Base-by-base conservation (phyloP, 331 rosid genomes). In the Stylosanthes scabra region DNA sequence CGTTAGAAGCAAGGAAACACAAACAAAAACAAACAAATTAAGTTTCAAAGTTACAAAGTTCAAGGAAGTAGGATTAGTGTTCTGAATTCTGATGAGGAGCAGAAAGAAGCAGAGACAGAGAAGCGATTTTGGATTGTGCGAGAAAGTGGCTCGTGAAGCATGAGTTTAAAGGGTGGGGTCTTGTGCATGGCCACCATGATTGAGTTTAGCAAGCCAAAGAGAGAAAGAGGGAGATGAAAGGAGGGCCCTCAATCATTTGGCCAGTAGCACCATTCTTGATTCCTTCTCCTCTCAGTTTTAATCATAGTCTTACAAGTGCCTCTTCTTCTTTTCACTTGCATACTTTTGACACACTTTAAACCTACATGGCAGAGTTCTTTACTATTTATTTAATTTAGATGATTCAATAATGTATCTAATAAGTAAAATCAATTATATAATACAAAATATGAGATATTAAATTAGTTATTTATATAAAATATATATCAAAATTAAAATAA, bases 161-260 rank as follows among this genome's bases (percentile, higher is more conserved):
- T 3, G 8, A 27, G 28, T 8, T 34, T 34, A 34, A 31, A 10
- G 34, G 9, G 6, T 2, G 8, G 47, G 65, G 31, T n/a, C 44
- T 13, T 42, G 28, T 68, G 56, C 59, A 27, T 52, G 13, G 11
- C 2, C 39, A 39, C 37, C 42, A 75, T 76, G n/a, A 76, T 70
- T 81, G 74, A 51, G 74, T 81, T 74, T 79, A 63, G 88, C 83
- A 81, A 75, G 78, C 81, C 82, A 81, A 34, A 34, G 39, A 88
- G 76, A 20, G 25, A 20, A 20, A 20, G 25, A 20, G 25, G 25
- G 25, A 20, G 25, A 20, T 20, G 25, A 20, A 20, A 20, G 25
- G 25, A 7, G 84, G 74, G 14, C 27, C 63, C 63, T 84, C 87
- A 88, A 86, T 86, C 78, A 90, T 90, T 88, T 82, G 86, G 82